phyloP scores from a whole-genome alignment of 371 early-diverging fungal genomes.

The Dichotomocladium elegans region DNA sequence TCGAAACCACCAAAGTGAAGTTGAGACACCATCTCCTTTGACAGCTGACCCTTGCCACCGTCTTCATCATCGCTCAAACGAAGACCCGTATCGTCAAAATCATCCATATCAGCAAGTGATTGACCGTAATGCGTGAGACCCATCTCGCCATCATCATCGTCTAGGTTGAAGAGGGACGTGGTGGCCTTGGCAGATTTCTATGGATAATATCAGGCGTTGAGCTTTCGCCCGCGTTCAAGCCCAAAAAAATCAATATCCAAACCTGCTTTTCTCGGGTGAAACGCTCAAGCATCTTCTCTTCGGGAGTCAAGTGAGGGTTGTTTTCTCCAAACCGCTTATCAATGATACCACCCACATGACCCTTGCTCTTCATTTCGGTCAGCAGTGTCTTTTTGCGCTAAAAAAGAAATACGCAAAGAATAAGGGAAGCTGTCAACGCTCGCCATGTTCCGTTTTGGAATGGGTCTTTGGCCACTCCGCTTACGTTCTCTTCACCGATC shows the following conservation, averaged over 20 bases:
- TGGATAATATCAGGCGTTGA: slow-evolving; percentile 7
- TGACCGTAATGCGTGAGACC: slow-evolving; percentile 91
- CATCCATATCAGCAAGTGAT: slow-evolving; percentile 79
- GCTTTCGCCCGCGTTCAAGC: not conserved
- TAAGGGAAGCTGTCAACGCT: too few species aligned
- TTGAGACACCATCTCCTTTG: slow-evolving; percentile 62
- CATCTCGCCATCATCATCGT: slow-evolving; percentile 66
- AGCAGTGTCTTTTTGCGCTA: slow-evolving; percentile 83
- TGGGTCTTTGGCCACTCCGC: too few species aligned
- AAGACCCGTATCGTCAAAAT: slow-evolving; percentile 70
- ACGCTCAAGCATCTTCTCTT: slow-evolving; percentile 94
- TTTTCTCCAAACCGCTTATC: slow-evolving; percentile 96
- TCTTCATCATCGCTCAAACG: slow-evolving; percentile 67
- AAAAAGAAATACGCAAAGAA: not conserved
- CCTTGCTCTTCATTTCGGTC: slow-evolving; percentile 67
- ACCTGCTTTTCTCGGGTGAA: slow-evolving; percentile 85
- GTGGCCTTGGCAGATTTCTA: slow-evolving; percentile 22
- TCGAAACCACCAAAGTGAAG: slow-evolving; percentile 91
- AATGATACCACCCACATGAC: slow-evolving; percentile 73
- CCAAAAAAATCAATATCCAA: slow-evolving; percentile 14
- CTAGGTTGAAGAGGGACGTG: slow-evolving; percentile 75
- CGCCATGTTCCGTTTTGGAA: too few species aligned
- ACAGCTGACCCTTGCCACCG: slow-evolving; percentile 59
- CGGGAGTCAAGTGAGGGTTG: slow-evolving; percentile 80
- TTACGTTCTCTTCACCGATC: slow-evolving; percentile 78